phyloP scores from a whole-genome alignment of 805 yeast species.

The Saccharomycopsis fibuligera region DNA sequence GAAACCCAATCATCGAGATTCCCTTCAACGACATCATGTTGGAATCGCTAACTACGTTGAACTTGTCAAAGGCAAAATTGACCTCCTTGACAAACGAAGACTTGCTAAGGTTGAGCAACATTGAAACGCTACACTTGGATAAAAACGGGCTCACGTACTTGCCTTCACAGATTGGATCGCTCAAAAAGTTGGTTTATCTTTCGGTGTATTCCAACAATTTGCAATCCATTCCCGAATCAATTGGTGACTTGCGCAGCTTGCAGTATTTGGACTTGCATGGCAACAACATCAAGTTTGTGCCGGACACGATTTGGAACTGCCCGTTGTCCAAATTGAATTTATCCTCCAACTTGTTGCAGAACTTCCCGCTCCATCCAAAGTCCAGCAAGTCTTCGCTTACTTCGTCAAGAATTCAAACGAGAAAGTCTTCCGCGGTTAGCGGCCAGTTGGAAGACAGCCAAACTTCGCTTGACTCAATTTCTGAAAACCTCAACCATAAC shows the following conservation, averaged over 20 bases:
- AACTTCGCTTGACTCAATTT: neutral
- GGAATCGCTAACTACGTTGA: conserved; percentile 59
- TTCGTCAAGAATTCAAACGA: conserved; percentile 4
- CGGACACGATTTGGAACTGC: conserved; percentile 51
- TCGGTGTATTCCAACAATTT: conserved; percentile 73
- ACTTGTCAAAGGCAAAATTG: conserved; percentile 75
- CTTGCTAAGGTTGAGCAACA: conserved; percentile 50
- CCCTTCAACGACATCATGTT: conserved; percentile 45
- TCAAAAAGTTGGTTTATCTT: conserved; percentile 55
- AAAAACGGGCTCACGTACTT: conserved; percentile 74
- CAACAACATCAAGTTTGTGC: conserved; percentile 50
- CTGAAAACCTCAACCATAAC: neutral
- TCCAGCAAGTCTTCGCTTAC: conserved; percentile 16
- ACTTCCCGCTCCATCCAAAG: conserved; percentile 21
- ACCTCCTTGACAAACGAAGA: conserved; percentile 65
- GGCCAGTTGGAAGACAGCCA: neutral
- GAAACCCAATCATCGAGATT: conserved; percentile 77
- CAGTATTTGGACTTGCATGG: conserved; percentile 61
- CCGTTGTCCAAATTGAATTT: conserved; percentile 95
- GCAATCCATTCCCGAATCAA: conserved; percentile 58
- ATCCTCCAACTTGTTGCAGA: conserved; percentile 62
- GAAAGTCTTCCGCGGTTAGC: conserved; percentile 9
- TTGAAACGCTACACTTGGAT: conserved; percentile 71
- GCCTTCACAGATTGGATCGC: conserved; percentile 59
- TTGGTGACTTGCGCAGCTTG: conserved; percentile 46